Conservation (phyloP, 495 filamentous ascomycete genomes). For the Schizothecium vesticola region DNA sequence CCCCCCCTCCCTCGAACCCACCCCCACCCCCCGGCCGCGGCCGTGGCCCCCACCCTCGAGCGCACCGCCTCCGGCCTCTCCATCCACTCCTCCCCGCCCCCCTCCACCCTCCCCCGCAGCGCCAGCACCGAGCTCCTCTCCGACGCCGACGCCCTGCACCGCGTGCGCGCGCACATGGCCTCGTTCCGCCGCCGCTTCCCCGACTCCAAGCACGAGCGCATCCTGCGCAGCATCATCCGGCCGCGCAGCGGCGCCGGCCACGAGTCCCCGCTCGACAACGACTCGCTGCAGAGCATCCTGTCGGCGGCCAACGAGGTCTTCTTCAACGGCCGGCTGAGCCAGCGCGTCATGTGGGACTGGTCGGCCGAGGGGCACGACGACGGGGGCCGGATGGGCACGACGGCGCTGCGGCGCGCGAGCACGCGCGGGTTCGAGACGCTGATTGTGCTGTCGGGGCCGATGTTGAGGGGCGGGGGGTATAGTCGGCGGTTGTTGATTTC, state of each 20-base stretch:
- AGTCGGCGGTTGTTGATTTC: constrained; percentile 50
- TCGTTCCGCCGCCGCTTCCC: constrained; percentile 36
- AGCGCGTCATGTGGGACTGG: constrained; percentile 52
- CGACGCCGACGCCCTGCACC: constrained; percentile 36
- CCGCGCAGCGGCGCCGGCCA: constrained; percentile 32
- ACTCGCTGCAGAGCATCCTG: constrained; percentile 45
- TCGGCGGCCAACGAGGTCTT: constrained; percentile 49
- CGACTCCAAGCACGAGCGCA: constrained; percentile 46
- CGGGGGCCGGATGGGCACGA: constrained; percentile 48
- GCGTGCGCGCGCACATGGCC: constrained; percentile 38
- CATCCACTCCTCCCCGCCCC: constrained; percentile 26
- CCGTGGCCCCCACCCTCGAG: constrained; percentile 22
- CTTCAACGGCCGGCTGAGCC: constrained; percentile 44
- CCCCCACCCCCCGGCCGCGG: constrained; percentile 1
- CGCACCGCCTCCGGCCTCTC: constrained; percentile 31
- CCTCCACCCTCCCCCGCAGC: constrained; percentile 22
- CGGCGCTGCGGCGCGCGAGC: constrained; percentile 40
- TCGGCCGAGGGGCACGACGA: constrained; percentile 33
- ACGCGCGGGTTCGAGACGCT: constrained; percentile 48
- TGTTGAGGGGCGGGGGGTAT: constrained; percentile 42
- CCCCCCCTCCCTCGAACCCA: background rate
- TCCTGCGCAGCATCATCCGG: constrained; percentile 44
- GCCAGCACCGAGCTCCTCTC: constrained; percentile 28
- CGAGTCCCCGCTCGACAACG: constrained; percentile 45
- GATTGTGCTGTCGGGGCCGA: constrained; percentile 48